These are phyloP conservation scores for Nannochloropsis gaditana DNA, from an alignment of 108 stramenopile genomes.

Conservation along the genomic window DNA sequence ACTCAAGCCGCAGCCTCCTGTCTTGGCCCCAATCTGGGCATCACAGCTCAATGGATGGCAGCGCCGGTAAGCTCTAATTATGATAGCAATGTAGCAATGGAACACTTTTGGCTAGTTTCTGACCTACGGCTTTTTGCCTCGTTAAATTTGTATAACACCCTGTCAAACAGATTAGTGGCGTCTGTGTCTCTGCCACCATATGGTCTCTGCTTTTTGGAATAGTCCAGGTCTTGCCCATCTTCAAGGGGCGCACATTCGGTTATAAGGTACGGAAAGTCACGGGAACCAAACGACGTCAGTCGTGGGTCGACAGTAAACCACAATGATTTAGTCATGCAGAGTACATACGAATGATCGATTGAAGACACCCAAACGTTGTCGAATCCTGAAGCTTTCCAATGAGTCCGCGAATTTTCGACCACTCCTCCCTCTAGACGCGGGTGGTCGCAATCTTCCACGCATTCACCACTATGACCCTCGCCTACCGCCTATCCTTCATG, in stretches of 20 bases:
- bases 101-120: not conserved
- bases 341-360: too few relatives aligned
- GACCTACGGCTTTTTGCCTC: not conserved
- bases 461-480: not conserved
- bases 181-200: not conserved
- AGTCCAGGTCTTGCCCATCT: not conserved
- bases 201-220: not conserved
- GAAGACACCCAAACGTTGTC: too few relatives aligned
- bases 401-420: not conserved
- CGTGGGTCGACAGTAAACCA: too few relatives aligned
- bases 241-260: conserved; percentile 11
- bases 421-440: not conserved
- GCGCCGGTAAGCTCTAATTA: not conserved
- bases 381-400: too few relatives aligned
- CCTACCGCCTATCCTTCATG: not conserved
- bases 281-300: too few relatives aligned
- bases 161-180: not conserved
- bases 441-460: conserved; percentile 3
- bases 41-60: not conserved
- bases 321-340: too few relatives aligned
- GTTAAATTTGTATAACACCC: not conserved
- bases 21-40: not conserved
- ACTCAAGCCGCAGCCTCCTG: not conserved
- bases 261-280: not conserved
- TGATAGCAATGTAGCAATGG: not conserved